phyloP scores from a whole-genome alignment of 116 monocot species.

The Iris pallida region DNA sequence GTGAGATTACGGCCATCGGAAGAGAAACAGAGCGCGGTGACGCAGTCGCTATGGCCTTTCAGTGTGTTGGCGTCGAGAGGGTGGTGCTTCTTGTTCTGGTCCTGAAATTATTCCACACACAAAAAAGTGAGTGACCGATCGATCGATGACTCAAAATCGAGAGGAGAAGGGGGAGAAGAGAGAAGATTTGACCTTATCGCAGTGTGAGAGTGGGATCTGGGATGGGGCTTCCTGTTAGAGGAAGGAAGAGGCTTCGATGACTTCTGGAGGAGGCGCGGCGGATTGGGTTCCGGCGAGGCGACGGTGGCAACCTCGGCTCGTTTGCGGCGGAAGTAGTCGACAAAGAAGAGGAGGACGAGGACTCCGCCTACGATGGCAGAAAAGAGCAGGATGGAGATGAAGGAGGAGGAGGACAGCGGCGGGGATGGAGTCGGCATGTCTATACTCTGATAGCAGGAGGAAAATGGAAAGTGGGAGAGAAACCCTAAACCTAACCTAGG shows the following conservation, averaged over 20 bases:
- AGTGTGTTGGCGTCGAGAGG: constrained; percentile 86
- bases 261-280: constrained; percentile 7
- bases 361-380: constrained; percentile 56
- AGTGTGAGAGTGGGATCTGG: constrained; percentile 38
- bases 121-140: not conserved
- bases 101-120: constrained; percentile 27
- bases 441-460: too few species aligned
- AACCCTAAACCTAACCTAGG: too few species aligned
- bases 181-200: constrained; percentile 75
- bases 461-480: too few species aligned
- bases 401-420: constrained; percentile 12
- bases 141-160: too few species aligned
- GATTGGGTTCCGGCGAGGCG: constrained; percentile 13
- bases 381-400: too few species aligned
- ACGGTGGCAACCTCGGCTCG: constrained; percentile 61
- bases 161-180: not conserved
- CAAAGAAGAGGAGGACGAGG: constrained; percentile 64
- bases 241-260: too few species aligned
- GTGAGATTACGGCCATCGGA: constrained; percentile 71
- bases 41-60: constrained; percentile 71
- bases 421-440: constrained; percentile 30
- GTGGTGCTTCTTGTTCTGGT: constrained; percentile 65
- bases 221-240: constrained; percentile 31
- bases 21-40: constrained; percentile 77
- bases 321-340: constrained; percentile 79